A percentile compares a stretch with the other conserved stretches of the same genome.
Conservation (phyloP, 139 green algal genomes). For the Raphidocelis subcapitata region DNA sequence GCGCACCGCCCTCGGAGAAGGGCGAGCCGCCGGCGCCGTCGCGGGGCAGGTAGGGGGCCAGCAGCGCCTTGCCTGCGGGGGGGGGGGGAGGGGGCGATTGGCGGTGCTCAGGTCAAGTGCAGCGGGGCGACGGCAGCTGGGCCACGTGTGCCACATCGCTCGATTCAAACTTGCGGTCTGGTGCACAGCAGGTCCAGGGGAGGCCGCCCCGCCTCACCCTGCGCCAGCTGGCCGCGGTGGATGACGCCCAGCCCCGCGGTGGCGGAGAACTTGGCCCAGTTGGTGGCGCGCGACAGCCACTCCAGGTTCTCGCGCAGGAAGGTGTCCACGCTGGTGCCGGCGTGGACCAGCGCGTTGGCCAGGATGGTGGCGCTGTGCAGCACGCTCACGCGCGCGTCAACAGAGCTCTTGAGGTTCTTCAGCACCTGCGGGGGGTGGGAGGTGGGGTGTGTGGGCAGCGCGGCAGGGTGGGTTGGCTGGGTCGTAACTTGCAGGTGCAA, state of each 20-base stretch:
- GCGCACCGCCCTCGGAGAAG: slow-evolving; percentile 89
- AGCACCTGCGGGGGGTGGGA: slow-evolving; percentile 61
- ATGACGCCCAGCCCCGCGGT: slow-evolving; percentile 97
- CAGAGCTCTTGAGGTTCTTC: slow-evolving; percentile 84
- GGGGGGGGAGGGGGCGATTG: neutral
- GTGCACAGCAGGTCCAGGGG: neutral
- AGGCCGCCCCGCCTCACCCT: slow-evolving; percentile 33
- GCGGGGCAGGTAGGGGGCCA: slow-evolving; percentile 94
- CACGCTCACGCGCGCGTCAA: slow-evolving; percentile 83
- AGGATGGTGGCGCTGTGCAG: slow-evolving; percentile 92
- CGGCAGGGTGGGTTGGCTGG: neutral
- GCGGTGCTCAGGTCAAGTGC: neutral
- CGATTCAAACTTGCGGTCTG: too few species aligned
- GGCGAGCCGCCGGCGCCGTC: slow-evolving; percentile 50
- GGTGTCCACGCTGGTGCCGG: slow-evolving; percentile 92
- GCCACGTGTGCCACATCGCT: too few species aligned
- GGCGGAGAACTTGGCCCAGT: slow-evolving; percentile 99
- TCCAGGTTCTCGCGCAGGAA: slow-evolving; percentile 97
- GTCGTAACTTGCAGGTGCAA: too few species aligned
- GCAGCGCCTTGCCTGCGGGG: slow-evolving; percentile 56
- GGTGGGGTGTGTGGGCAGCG: neutral
- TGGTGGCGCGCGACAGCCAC: slow-evolving; percentile 95
- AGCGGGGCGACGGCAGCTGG: too few species aligned
- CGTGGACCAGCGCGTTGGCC: slow-evolving; percentile 95
- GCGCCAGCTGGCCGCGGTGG: slow-evolving; percentile 88